phyloP scores from a whole-genome alignment of 2,329 filamentous ascomycete species.

The Fusarium dlaminii region DNA sequence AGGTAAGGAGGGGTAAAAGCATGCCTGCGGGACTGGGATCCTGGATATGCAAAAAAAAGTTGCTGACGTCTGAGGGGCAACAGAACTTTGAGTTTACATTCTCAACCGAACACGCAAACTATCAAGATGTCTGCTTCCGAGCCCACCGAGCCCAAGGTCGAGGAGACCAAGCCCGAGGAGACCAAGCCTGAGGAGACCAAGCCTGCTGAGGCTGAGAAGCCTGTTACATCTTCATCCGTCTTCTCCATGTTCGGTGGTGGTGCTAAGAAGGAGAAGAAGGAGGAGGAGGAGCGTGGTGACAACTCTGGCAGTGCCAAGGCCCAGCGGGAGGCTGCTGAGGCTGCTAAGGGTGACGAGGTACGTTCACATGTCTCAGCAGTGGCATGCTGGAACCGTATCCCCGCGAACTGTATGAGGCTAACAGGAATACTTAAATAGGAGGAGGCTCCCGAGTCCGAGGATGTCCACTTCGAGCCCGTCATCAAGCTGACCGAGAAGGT shows the following conservation, averaged over 20 bases:
- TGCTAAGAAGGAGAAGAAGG: conserved; percentile 96
- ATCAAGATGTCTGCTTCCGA: conserved; percentile 60
- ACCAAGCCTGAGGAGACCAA: conserved; percentile 34
- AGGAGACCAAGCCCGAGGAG: conserved; percentile 52
- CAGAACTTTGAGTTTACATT: conserved; percentile 10
- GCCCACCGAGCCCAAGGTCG: conserved; percentile 64
- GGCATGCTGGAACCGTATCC: conserved; percentile 9
- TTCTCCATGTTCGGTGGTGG: conserved; percentile 99
- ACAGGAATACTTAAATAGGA: conserved; percentile 48
- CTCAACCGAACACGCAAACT: conserved; percentile 25
- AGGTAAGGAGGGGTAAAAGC: conserved; percentile 34
- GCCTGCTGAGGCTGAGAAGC: conserved; percentile 45
- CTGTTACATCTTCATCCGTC: conserved; percentile 71
- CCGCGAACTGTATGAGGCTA: conserved; percentile 4
- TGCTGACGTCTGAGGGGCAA: conserved; percentile 32
- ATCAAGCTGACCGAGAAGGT: conserved; percentile 96
- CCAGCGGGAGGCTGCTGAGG: conserved; percentile 70
- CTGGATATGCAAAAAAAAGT: conserved; percentile 17
- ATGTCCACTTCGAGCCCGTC: conserved; percentile 97
- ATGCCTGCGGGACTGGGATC: conserved; percentile 29
- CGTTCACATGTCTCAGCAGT: conserved; percentile 28
- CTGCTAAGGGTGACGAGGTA: conserved; percentile 68
- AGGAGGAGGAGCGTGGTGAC: conserved; percentile 81
- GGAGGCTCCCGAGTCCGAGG: conserved; percentile 86
- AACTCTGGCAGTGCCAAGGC: conserved; percentile 90